Evolutionary conservation across 805 yeast genomes (phyloP).

Genomic region (Candida sphagnicola): DNA sequence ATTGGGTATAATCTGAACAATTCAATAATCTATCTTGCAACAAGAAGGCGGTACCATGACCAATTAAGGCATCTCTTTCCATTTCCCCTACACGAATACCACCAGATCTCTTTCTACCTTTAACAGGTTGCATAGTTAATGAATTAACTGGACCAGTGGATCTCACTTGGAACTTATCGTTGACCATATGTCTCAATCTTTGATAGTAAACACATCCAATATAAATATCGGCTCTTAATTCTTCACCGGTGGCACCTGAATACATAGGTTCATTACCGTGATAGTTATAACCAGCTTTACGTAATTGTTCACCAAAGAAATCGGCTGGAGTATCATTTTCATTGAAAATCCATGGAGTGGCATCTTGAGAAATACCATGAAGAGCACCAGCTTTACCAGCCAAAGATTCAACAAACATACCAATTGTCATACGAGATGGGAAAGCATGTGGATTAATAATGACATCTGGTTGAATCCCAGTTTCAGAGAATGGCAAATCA

Average conservation of each 20-base stretch:
- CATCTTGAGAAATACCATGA: slow-evolving; percentile 96
- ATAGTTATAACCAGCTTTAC: slow-evolving; percentile 86
- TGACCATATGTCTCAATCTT: slow-evolving; percentile 98
- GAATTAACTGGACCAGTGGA: slow-evolving; percentile 98
- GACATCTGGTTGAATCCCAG: slow-evolving; percentile 96
- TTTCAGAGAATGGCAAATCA: slow-evolving; percentile 95
- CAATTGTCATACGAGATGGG: slow-evolving; percentile 99
- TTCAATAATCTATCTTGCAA: slow-evolving; percentile 92
- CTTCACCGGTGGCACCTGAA: slow-evolving; percentile 98
- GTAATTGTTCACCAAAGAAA: slow-evolving; percentile 91
- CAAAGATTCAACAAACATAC: slow-evolving; percentile 96
- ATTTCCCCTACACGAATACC: slow-evolving; percentile 99
- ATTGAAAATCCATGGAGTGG: slow-evolving; percentile 93
- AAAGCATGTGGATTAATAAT: slow-evolving; percentile 98
- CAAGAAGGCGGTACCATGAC: slow-evolving; percentile 95
- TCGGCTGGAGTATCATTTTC: slow-evolving; percentile 96
- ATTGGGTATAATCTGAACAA: slow-evolving; percentile 93
- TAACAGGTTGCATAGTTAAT: slow-evolving; percentile 98
- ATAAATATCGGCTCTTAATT: slow-evolving; percentile 91
- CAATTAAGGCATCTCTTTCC: slow-evolving; percentile 99
- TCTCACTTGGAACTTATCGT: slow-evolving; percentile 98
- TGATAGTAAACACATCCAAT: slow-evolving; percentile 97
- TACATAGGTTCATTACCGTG: slow-evolving; percentile 99
- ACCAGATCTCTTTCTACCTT: slow-evolving; percentile 97
- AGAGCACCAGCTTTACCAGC: slow-evolving; percentile 99